A percentile compares a stretch with the other conserved stretches of the same genome.
phyloP scores from a whole-genome alignment of 2,329 filamentous ascomycete species.

The Botrytis galanthina region DNA sequence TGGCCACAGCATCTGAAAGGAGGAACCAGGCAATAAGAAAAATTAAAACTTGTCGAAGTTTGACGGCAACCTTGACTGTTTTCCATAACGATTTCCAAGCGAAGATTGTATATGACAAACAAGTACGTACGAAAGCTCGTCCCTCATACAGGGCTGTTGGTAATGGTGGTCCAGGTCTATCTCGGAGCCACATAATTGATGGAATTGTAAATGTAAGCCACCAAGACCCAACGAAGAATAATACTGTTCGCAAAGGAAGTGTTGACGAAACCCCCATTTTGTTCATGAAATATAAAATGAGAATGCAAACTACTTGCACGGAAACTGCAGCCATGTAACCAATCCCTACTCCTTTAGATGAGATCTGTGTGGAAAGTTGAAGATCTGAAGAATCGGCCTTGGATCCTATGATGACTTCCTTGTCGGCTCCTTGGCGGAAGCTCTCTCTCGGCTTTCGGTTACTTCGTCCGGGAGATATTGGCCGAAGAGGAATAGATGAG shows the following conservation, averaged over 20 bases:
- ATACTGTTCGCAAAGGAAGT: slow-evolving; percentile 80
- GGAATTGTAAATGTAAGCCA: slow-evolving; percentile 92
- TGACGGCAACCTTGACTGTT: slow-evolving; percentile 72
- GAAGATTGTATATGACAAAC: slow-evolving; percentile 71
- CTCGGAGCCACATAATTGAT: slow-evolving; percentile 79
- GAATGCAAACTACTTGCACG: slow-evolving; percentile 76
- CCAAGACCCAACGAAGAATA: slow-evolving; percentile 86
- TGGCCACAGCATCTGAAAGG: slow-evolving; percentile 89
- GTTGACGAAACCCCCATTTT: slow-evolving; percentile 52
- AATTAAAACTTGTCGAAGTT: slow-evolving; percentile 69
- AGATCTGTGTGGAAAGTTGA: slow-evolving; percentile 81
- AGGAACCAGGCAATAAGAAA: slow-evolving; percentile 93
- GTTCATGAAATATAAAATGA: slow-evolving; percentile 61
- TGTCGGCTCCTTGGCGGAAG: not conserved
- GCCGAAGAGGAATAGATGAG: slow-evolving; percentile 25
- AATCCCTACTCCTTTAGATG: slow-evolving; percentile 87
- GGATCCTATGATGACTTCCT: not conserved
- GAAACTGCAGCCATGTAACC: slow-evolving; percentile 85
- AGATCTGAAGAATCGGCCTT: slow-evolving; percentile 62
- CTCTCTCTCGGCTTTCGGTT: slow-evolving; percentile 4
- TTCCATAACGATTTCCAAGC: slow-evolving; percentile 85
- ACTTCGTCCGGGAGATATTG: slow-evolving; percentile 22
- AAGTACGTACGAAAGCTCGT: slow-evolving; percentile 43
- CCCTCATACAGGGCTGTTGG: slow-evolving; percentile 38
- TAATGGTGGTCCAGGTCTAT: slow-evolving; percentile 83